phyloP scores from a whole-genome alignment of 1,284 basidiomycete species.

The Thecaphora thlaspeos region DNA sequence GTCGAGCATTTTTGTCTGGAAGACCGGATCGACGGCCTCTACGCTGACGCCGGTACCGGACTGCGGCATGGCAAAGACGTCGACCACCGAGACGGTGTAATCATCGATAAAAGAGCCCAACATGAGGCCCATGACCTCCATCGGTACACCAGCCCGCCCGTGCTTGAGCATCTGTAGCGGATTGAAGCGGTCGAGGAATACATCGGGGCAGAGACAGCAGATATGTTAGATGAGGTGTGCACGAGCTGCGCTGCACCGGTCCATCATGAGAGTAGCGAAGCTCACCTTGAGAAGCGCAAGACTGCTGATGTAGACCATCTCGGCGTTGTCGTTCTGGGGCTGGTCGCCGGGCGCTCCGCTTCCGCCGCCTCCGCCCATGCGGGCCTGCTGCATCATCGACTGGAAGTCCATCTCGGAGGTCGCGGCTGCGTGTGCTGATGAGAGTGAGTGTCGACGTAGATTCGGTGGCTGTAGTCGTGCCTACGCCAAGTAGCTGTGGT shows the following conservation, averaged over 20 bases:
- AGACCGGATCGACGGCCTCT: slow-evolving; percentile 98
- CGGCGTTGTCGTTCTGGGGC: slow-evolving; percentile 59
- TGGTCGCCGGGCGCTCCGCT: slow-evolving; percentile 37
- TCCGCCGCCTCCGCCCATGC: slow-evolving; percentile 36
- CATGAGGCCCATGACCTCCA: slow-evolving; percentile 99
- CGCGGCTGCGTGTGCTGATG: too few species aligned
- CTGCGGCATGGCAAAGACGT: slow-evolving; percentile 99
- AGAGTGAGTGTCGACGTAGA: too few species aligned
- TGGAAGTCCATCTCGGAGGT: slow-evolving; percentile 43
- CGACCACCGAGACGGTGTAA: slow-evolving; percentile 80
- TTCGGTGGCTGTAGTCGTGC: too few species aligned
- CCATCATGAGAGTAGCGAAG: too few species aligned
- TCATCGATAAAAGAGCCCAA: slow-evolving; percentile 98
- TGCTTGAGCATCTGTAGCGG: slow-evolving; percentile 97
- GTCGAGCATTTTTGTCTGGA: slow-evolving; percentile 97
- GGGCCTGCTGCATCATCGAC: slow-evolving; percentile 50
- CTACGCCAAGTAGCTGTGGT: too few species aligned
- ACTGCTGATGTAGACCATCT: slow-evolving; percentile 57
- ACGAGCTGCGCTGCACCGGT: too few species aligned
- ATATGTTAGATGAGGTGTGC: too few species aligned
- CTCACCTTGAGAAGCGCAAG: slow-evolving; percentile 49
- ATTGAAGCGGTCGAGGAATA: too few species aligned
- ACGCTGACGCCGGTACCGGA: slow-evolving; percentile 97
- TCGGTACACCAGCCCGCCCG: slow-evolving; percentile 95
- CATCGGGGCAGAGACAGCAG: too few species aligned